Conservation (phyloP, 2,329 filamentous ascomycete species). For the Dothistroma pini region DNA sequence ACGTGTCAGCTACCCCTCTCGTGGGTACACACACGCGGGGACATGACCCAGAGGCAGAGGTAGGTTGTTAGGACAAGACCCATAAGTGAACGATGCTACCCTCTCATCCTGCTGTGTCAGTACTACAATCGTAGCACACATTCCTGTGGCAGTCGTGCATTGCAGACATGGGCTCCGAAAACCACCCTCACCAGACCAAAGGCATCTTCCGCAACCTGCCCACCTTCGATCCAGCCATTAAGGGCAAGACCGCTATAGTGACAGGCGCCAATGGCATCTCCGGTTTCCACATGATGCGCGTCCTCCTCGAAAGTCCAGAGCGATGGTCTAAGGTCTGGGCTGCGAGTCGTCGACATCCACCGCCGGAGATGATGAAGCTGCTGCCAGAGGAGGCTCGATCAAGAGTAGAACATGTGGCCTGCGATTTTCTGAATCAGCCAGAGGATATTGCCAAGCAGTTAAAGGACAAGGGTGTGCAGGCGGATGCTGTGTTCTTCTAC, state of each 20-base stretch:
- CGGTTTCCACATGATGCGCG: slow-evolving; percentile 50
- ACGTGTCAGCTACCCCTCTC: slow-evolving; percentile 10
- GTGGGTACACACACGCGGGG: background rate
- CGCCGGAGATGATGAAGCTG: slow-evolving; percentile 36
- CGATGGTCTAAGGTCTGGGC: slow-evolving; percentile 54
- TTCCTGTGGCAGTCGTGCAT: background rate
- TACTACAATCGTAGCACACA: background rate
- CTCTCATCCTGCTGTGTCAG: background rate
- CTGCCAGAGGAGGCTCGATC: slow-evolving; percentile 31
- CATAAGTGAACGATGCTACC: background rate
- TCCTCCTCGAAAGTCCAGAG: slow-evolving; percentile 44
- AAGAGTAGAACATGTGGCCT: slow-evolving; percentile 31
- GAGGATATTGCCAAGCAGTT: slow-evolving; percentile 38
- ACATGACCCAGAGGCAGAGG: background rate
- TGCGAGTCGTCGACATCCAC: slow-evolving; percentile 46
- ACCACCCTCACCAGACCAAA: slow-evolving; percentile 24
- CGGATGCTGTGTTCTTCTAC: slow-evolving; percentile 52
- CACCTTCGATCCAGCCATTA: slow-evolving; percentile 41
- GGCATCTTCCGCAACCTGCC: slow-evolving; percentile 53
- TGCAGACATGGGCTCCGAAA: slow-evolving; percentile 27
- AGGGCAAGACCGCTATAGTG: slow-evolving; percentile 49
- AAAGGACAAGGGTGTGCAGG: slow-evolving; percentile 34
- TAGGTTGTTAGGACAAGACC: background rate
- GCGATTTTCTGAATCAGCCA: slow-evolving; percentile 38
- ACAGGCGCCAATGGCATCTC: slow-evolving; percentile 55